Conservation (phyloP, 2,329 filamentous ascomycete species). For the Leptodontidium sp. region DNA sequence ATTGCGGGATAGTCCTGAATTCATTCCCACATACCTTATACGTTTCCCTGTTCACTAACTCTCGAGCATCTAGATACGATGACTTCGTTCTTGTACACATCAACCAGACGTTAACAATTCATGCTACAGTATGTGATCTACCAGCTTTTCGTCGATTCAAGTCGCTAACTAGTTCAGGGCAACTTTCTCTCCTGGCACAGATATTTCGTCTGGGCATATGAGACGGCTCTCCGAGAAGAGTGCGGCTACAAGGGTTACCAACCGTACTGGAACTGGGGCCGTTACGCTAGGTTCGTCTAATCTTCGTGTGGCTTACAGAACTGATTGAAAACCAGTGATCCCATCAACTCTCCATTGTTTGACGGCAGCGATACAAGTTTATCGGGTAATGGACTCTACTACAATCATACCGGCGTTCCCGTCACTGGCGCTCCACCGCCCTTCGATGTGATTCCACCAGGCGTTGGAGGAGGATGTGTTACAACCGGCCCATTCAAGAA, state of each 20-base stretch:
- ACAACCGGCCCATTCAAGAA: conserved; percentile 55
- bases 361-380: conserved; percentile 60
- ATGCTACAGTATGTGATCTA: conserved; percentile 36
- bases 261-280: conserved; percentile 52
- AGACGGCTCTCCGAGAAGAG: conserved; percentile 51
- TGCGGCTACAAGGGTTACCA: conserved; percentile 54
- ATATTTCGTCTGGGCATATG: conserved; percentile 52
- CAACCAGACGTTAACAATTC: conserved; percentile 42
- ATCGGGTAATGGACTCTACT: conserved; percentile 55
- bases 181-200: conserved; percentile 55
- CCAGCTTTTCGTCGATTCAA: conserved; percentile 28
- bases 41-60: neutral
- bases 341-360: conserved; percentile 59
- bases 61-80: conserved; percentile 45
- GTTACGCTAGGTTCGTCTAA: conserved; percentile 32
- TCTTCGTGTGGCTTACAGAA: conserved; percentile 48
- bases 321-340: conserved; percentile 56
- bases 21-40: too few relatives aligned
- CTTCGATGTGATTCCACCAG: conserved; percentile 50
- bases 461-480: conserved; percentile 64
- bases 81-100: conserved; percentile 50
- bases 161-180: conserved; percentile 9
- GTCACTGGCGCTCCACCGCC: conserved; percentile 32
- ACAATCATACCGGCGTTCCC: conserved; percentile 36
- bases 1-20: neutral